These are phyloP conservation scores for Penicillium coffeae DNA, from an alignment of 495 filamentous ascomycete genomes.

Conservation along the genomic window DNA sequence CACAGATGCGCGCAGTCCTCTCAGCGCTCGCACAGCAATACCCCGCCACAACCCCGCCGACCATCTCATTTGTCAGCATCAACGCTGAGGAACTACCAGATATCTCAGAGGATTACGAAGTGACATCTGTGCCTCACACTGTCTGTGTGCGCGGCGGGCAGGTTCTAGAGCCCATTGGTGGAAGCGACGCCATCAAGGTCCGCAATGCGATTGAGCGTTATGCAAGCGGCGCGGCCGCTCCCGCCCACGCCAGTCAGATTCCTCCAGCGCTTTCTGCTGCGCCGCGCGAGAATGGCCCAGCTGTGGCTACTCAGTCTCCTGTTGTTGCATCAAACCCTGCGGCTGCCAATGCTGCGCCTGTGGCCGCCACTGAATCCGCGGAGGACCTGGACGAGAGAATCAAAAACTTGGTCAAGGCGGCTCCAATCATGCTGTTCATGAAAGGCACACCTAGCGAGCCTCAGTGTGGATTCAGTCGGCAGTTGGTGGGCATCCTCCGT, in stretches of 20 bases:
- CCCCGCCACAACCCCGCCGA: slow-evolving; percentile 57
- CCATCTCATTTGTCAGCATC: slow-evolving; percentile 77
- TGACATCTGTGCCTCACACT: slow-evolving; percentile 88
- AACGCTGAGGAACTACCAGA: slow-evolving; percentile 88
- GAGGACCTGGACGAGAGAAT: slow-evolving; percentile 78
- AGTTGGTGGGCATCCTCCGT: slow-evolving; percentile 78
- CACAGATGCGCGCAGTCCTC: slow-evolving; percentile 88
- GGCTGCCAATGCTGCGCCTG: slow-evolving; percentile 27
- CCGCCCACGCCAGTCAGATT: slow-evolving; percentile 33
- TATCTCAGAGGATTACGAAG: slow-evolving; percentile 83
- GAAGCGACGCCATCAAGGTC: slow-evolving; percentile 80
- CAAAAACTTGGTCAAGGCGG: slow-evolving; percentile 79
- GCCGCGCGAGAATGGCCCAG: slow-evolving; percentile 38
- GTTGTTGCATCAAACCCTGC: slow-evolving; percentile 48
- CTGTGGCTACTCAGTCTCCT: slow-evolving; percentile 33
- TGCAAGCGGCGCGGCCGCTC: slow-evolving; percentile 31
- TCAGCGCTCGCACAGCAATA: slow-evolving; percentile 79
- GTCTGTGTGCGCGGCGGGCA: slow-evolving; percentile 69
- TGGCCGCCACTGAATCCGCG: slow-evolving; percentile 50
- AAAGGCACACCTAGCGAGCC: slow-evolving; percentile 80
- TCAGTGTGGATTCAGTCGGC: slow-evolving; percentile 92
- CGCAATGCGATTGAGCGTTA: slow-evolving; percentile 79
- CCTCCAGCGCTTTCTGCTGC: slow-evolving; percentile 51
- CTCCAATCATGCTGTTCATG: slow-evolving; percentile 94
- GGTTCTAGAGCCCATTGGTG: slow-evolving; percentile 75